These are phyloP conservation scores for Protomyces gravidus DNA, from an alignment of 1,139 yeast species.

Conservation along the genomic window DNA sequence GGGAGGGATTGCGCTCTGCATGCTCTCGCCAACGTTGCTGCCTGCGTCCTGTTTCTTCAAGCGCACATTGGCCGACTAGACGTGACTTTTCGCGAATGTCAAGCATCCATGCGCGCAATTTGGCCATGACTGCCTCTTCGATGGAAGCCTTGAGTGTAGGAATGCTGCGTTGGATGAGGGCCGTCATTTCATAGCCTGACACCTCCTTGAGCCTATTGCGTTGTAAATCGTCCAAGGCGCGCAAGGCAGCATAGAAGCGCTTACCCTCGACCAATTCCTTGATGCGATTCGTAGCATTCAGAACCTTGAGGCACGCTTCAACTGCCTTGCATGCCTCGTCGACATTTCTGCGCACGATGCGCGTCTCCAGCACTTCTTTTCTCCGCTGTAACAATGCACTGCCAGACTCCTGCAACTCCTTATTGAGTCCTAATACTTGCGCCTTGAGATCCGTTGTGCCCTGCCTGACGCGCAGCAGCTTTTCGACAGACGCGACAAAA, in stretches of 20 bases:
- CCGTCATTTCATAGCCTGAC: constrained; percentile 70
- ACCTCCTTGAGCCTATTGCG: constrained; percentile 64
- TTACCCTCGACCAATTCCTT: constrained; percentile 72
- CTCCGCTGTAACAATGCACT: constrained; percentile 45
- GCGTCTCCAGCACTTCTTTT: constrained; percentile 38
- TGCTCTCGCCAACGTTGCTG: constrained; percentile 56
- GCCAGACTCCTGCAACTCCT: constrained; percentile 59
- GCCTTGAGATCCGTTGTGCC: constrained; percentile 54
- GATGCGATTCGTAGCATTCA: constrained; percentile 80
- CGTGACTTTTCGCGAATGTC: constrained; percentile 56
- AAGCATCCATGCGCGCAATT: constrained; percentile 66
- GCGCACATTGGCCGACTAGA: constrained; percentile 58
- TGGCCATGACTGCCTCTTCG: constrained; percentile 70
- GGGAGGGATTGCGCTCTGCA: constrained; percentile 45
- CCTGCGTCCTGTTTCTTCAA: constrained; percentile 53
- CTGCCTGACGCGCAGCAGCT: constrained; percentile 47
- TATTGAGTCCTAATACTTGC: constrained; percentile 52
- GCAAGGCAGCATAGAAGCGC: constrained; percentile 76
- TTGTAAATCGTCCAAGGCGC: constrained; percentile 65
- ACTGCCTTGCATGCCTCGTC: constrained; percentile 43
- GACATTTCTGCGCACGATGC: constrained; percentile 39
- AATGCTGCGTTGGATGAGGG: constrained; percentile 55
- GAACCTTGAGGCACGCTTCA: constrained; percentile 64
- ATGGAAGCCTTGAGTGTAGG: constrained; percentile 74
- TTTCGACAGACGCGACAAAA: constrained; percentile 31